Percentiles rank a stretch among this genome's conserved stretches.
Conservation (phyloP, 1,284 basidiomycete species). For the Neotropicomus parvogracilis region DNA sequence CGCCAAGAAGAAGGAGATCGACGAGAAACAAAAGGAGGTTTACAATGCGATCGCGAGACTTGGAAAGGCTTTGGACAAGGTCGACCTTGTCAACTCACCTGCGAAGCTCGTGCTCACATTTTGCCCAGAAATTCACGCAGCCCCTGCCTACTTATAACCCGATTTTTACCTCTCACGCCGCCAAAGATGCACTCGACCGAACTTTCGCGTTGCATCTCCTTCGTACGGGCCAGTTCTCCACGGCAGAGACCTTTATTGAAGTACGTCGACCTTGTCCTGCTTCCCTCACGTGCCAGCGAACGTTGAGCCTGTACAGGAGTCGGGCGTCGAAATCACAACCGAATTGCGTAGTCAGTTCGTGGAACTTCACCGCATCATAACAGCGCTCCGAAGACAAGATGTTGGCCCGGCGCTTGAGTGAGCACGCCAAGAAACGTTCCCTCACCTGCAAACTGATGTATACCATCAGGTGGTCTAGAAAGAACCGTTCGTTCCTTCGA, state of each 20-base stretch:
- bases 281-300: not conserved
- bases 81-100: conserved; percentile 30
- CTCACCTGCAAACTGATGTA: conserved; percentile 6
- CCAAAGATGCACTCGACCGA: conserved; percentile 61
- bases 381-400: conserved; percentile 62
- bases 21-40: conserved; percentile 84
- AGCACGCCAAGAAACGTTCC: conserved; percentile 26
- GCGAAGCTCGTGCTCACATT: conserved; percentile 3
- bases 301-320: conserved; percentile 57
- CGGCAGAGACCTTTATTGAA: conserved; percentile 68
- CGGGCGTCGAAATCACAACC: conserved; percentile 55
- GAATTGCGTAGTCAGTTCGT: conserved; percentile 61
- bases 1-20: conserved; percentile 75
- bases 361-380: conserved; percentile 72
- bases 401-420: conserved; percentile 74
- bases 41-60: conserved; percentile 73
- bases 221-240: conserved; percentile 74
- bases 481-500: conserved; percentile 63
- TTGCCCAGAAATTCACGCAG: conserved; percentile 63
- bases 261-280: conserved; percentile 37
- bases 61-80: conserved; percentile 89
- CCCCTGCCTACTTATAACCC: conserved; percentile 64
- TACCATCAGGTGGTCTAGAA: conserved; percentile 65
- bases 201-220: conserved; percentile 77
- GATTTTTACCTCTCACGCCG: conserved; percentile 63